Evolutionary conservation across 305 asterid species (phyloP), one percentile per base, ranked within the genome.

Genomic region (Fraxinus greggii): DNA sequence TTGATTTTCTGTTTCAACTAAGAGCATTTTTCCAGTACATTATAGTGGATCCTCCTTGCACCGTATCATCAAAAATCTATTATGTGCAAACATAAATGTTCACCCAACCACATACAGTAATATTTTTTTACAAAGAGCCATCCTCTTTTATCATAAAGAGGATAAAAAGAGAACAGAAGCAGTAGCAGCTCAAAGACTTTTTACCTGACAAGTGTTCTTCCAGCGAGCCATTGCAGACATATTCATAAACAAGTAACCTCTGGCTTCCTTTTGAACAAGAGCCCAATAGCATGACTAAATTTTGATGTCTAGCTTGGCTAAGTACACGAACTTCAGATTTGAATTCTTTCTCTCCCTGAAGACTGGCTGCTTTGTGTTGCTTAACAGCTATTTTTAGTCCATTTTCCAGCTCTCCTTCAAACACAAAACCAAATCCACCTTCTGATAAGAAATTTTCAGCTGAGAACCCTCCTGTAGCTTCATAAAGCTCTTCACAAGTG

Each of bases 351-450:
- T 93, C 94, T 5, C 98, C 98, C 70, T 93, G 97, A 72, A 85
- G 92, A 84, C 98, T 93, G 17, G 88, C 92, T 7, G 80, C 83
- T 77, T 93, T 93, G 80, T 84, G 93, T 23, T 89, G 93, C 90
- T 93, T 93, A 4, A 93, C 97, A 0, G 97, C 98, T 26, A 93
- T 81, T 80, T 79, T 79, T 2, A 88, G 32, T 59, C 94, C 93
- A 15, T 82, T 89, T 78, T 80, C 89, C 51, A 92, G 85, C 80
- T 9, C 21, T 31, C 97, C 98, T 78, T 24, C 81, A 54, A 82
- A 93, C 56, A 93, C 95, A 28, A 51, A 81, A 45, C 98, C 97
- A 77, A 92, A 93, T 63, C 98, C 98, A 8, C 98, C 95, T 86
- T 92, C 94, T 4, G 97, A 92, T 21, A 93, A 54, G 77, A 73